Conservation (phyloP, 2,329 filamentous ascomycete genomes). For the Sphaerulina populicola region DNA sequence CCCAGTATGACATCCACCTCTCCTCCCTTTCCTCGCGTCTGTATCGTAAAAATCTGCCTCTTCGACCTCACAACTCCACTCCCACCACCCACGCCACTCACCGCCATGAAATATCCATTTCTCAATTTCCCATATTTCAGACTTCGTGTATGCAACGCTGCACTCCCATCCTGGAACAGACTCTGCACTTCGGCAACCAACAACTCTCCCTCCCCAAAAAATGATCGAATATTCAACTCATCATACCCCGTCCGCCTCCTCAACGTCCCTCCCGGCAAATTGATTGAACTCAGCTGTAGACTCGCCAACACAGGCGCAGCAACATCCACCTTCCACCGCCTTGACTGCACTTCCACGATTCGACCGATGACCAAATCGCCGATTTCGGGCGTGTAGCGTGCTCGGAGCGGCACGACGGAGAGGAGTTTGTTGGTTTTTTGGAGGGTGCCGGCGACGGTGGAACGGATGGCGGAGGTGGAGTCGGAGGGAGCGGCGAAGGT, state of each 20-base stretch:
- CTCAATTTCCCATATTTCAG: slow-evolving; percentile 91
- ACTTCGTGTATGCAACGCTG: slow-evolving; percentile 79
- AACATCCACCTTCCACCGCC: slow-evolving; percentile 91
- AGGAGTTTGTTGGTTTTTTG: slow-evolving; percentile 95
- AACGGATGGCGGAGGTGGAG: slow-evolving; percentile 62
- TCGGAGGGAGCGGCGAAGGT: slow-evolving; percentile 60
- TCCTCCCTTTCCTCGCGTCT: slow-evolving; percentile 48
- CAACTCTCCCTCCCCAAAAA: slow-evolving; percentile 91
- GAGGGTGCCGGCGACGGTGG: slow-evolving; percentile 82
- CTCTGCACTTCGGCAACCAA: slow-evolving; percentile 91
- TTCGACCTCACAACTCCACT: slow-evolving; percentile 76
- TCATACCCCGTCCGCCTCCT: slow-evolving; percentile 89
- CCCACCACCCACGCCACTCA: slow-evolving; percentile 67
- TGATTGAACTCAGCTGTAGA: slow-evolving; percentile 81
- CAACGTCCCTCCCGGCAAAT: slow-evolving; percentile 86
- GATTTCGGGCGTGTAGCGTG: slow-evolving; percentile 90
- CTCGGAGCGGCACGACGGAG: slow-evolving; percentile 79
- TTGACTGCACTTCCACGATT: slow-evolving; percentile 88
- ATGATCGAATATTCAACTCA: slow-evolving; percentile 93
- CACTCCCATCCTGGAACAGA: slow-evolving; percentile 75
- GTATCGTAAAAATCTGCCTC: slow-evolving; percentile 79
- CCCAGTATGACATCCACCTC: slow-evolving; percentile 80
- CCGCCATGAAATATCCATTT: slow-evolving; percentile 81
- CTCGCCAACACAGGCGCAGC: slow-evolving; percentile 77
- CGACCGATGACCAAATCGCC: slow-evolving; percentile 90